Evolutionary conservation across 106 monocot species (phyloP).

Genomic region (Narthecium ossifragum): DNA sequence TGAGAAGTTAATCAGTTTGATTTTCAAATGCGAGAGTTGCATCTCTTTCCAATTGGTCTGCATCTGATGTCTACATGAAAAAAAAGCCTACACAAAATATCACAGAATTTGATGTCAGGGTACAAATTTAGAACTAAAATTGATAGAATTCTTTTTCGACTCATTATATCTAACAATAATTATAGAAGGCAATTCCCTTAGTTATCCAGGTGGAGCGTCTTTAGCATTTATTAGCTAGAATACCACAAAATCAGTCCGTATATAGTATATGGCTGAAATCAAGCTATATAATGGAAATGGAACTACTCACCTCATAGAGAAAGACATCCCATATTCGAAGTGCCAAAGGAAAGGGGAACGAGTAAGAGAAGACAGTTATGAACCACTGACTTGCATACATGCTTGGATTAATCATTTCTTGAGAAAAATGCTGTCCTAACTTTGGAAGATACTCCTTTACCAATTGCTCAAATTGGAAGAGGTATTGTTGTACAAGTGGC

Average conservation of each 20-base stretch:
- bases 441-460: conserved; percentile 80
- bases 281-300: too few species aligned
- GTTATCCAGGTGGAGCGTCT: too few species aligned
- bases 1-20: too few species aligned
- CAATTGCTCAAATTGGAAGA: conserved; percentile 88
- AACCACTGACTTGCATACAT: conserved; percentile 99
- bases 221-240: too few species aligned
- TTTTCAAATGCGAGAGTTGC: too few species aligned
- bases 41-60: background rate
- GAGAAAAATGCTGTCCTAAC: conserved; percentile 85
- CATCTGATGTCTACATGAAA: background rate
- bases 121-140: too few species aligned
- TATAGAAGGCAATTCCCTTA: too few species aligned
- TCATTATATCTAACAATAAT: too few species aligned
- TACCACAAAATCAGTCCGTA: too few species aligned
- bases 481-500: conserved; percentile 92
- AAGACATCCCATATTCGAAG: conserved; percentile 99
- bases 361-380: conserved; percentile 95
- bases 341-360: conserved; percentile 88
- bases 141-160: too few species aligned
- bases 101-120: background rate
- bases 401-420: conserved; percentile 97
- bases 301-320: conserved; percentile 79
- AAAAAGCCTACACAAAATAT: background rate
- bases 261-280: too few species aligned